Base-by-base conservation (phyloP, 352 stramenopile genomes). In the Pythium rishiriense region DNA sequence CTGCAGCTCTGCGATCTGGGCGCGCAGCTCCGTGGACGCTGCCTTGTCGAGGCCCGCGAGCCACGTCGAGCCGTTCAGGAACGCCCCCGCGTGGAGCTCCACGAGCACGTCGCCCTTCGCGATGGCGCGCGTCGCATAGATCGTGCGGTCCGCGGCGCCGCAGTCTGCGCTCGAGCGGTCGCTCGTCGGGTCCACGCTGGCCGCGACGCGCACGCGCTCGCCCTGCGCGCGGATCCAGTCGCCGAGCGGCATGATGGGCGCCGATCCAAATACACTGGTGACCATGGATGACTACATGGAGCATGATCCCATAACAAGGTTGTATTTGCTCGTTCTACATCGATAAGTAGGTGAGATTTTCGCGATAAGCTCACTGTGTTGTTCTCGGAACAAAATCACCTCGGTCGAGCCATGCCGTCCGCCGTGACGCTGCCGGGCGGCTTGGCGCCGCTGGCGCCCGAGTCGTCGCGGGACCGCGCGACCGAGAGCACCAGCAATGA, bases 11-110 rank as follows among this genome's bases (percentile, higher is more conserved):
- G 63, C 33, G 0, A 84, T 42, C 15, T 79, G 49, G 3, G 72
- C 28, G 31, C 66, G 41, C n/a, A 91, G 43, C 45, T 73, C 19
- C 19, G 41, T 53, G 1, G 37, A 19, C 46, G 42, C 46, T 9
- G 25, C 22, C 26, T 55, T 31, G 8, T 24, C 29, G 35, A 61
- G 17, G 2, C 63, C 56, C 26, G 65, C 41, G 33, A 88, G 75
- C 83, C 80, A 90, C 28, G 55, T 55, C 33, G 57, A 74, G 35
- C 74, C 77, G 56, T 77, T 88, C 61, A 91, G 65, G 63, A 75
- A 83, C 11, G 74, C 70, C 11, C 72, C 74, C 4, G 41, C 21
- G 0, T 59, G 52, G 4, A 91, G 61, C 41, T 72, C 67, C 55
- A 89, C 75, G 31, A 91, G 61, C 66, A 74, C 62, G 19, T 74